Evolutionary conservation across 176 grass and related monocot species (phyloP).

Genomic region (Triticum urartu): DNA sequence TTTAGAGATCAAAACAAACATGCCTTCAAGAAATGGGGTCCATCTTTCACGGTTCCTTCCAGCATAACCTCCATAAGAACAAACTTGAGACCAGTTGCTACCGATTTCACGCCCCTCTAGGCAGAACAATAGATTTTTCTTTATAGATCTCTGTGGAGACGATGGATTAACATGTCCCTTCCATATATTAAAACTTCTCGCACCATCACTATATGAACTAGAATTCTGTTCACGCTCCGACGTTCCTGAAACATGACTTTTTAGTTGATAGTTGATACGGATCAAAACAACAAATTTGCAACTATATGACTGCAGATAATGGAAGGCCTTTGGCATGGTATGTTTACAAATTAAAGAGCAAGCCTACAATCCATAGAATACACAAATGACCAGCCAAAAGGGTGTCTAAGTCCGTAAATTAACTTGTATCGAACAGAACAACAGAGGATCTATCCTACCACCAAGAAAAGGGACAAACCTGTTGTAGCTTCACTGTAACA

Average conservation of each 20-base stretch:
- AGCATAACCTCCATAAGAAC: conserved; percentile 55
- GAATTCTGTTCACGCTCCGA: conserved; percentile 45
- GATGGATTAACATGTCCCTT: conserved; percentile 64
- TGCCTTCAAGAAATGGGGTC: conserved; percentile 85
- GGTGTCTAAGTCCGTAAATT: not conserved
- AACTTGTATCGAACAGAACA: conserved; percentile 28
- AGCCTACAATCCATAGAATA: not conserved
- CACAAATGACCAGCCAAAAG: conserved; percentile 4
- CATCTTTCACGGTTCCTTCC: conserved; percentile 79
- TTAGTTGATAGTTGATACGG: conserved; percentile 25
- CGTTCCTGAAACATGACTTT: conserved; percentile 41
- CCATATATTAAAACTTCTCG: conserved; percentile 69
- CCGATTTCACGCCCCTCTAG: conserved; percentile 86
- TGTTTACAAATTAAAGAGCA: conserved; percentile 7
- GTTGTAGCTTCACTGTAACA: conserved; percentile 74
- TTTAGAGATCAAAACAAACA: conserved; percentile 25
- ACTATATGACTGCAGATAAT: conserved; percentile 8
- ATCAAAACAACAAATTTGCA: conserved; percentile 18
- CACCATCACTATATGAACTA: conserved; percentile 53
- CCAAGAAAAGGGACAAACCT: conserved; percentile 55
- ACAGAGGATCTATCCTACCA: conserved; percentile 15
- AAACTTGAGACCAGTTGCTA: conserved; percentile 58
- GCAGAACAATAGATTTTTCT: conserved; percentile 71
- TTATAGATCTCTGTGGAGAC: conserved; percentile 36
- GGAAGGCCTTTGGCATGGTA: not conserved